Percentiles rank a stretch among this genome's conserved stretches.
phyloP scores from a whole-genome alignment of 371 early-diverging fungal species.

The Synchytrium microbalum region DNA sequence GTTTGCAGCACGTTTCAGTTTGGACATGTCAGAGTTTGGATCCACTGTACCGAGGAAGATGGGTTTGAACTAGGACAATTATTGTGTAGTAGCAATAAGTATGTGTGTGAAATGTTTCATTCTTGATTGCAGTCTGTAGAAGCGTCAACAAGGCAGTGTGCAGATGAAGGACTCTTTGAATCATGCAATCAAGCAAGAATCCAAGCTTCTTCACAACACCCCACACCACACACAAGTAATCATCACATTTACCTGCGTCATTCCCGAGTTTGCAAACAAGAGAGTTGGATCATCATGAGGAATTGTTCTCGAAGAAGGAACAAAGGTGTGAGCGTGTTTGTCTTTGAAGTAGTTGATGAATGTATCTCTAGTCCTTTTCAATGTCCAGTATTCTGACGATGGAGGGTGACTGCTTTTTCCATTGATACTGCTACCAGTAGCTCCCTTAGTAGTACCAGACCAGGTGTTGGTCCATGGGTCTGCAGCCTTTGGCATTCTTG shows the following conservation, averaged over 20 bases:
- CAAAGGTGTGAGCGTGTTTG: conserved; percentile 68
- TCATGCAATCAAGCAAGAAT: too few relatives aligned
- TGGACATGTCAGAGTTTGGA: conserved; percentile 81
- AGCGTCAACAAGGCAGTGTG: background rate
- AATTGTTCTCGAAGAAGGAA: conserved; percentile 88
- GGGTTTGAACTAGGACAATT: conserved; percentile 76
- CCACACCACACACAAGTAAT: background rate
- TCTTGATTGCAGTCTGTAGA: background rate
- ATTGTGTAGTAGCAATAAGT: background rate
- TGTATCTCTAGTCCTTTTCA: conserved; percentile 71
- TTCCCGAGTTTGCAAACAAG: conserved; percentile 99
- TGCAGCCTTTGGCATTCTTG: too few relatives aligned
- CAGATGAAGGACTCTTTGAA: background rate
- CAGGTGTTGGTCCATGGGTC: background rate
- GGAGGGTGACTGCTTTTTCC: too few relatives aligned
- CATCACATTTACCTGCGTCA: conserved; percentile 82
- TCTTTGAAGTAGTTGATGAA: conserved; percentile 89
- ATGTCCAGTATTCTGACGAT: conserved; percentile 60
- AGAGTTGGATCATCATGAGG: conserved; percentile 97
- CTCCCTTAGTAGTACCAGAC: too few relatives aligned
- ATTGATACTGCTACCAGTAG: too few relatives aligned
- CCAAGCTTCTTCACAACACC: too few relatives aligned
- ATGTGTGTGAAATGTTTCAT: background rate
- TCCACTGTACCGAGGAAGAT: conserved; percentile 96
- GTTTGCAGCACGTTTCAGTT: conserved; percentile 89